These are phyloP conservation scores for Ilyonectria mors-panacis DNA, from an alignment of 2,329 filamentous ascomycete genomes.

Conservation along the genomic window DNA sequence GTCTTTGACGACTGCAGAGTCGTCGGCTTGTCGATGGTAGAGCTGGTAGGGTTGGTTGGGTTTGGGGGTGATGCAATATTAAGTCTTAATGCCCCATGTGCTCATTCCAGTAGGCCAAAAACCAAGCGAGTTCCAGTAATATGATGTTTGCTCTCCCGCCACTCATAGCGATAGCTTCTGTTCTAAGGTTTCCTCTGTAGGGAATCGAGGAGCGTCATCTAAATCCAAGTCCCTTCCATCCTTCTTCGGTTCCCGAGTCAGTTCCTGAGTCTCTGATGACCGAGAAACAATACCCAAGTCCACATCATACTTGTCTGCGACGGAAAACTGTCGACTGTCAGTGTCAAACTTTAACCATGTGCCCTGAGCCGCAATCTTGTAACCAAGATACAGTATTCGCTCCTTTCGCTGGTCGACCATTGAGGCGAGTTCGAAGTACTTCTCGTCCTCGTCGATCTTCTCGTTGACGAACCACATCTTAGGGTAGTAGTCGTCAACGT, in stretches of 20 bases:
- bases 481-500: constrained; percentile 72
- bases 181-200: background rate
- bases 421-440: constrained; percentile 73
- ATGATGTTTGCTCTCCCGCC: too few relatives aligned
- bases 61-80: too few relatives aligned
- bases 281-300: constrained; percentile 44
- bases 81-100: too few relatives aligned
- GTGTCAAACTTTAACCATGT: constrained; percentile 65
- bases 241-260: background rate
- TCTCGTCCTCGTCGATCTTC: constrained; percentile 77
- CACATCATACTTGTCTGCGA: constrained; percentile 55
- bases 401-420: constrained; percentile 71
- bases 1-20: too few relatives aligned
- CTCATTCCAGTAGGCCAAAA: too few relatives aligned
- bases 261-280: background rate
- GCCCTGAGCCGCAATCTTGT: constrained; percentile 59
- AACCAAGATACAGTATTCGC: constrained; percentile 72
- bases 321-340: constrained; percentile 55
- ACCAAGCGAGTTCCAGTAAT: too few relatives aligned
- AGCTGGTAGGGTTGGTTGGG: too few relatives aligned
- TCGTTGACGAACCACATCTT: constrained; percentile 70
- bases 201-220: background rate
- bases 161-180: background rate
- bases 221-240: background rate
- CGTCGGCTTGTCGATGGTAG: too few relatives aligned